phyloP scores from a whole-genome alignment of 805 yeast species.

The Diddensiella caesifluorescens region DNA sequence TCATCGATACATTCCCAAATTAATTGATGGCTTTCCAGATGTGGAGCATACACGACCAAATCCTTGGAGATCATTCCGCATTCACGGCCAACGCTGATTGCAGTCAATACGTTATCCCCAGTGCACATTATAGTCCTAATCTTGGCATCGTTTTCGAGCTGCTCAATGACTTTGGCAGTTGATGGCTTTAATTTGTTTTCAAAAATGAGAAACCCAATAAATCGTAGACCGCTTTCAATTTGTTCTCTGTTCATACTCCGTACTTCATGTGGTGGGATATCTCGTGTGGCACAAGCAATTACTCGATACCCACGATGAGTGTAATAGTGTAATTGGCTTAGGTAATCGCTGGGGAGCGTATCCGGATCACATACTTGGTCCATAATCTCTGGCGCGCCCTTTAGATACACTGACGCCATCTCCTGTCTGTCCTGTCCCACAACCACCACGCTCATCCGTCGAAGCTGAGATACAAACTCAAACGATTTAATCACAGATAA shows the following conservation, averaged over 20 bases:
- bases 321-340: slow-evolving; percentile 68
- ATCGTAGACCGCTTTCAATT: slow-evolving; percentile 63
- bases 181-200: slow-evolving; percentile 81
- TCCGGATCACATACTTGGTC: slow-evolving; percentile 65
- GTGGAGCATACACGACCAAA: slow-evolving; percentile 56
- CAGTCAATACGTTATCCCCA: slow-evolving; percentile 93
- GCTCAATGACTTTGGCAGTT: slow-evolving; percentile 55
- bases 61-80: slow-evolving; percentile 55
- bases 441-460: slow-evolving; percentile 86
- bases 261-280: slow-evolving; percentile 37
- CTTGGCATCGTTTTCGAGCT: slow-evolving; percentile 54
- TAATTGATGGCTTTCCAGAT: slow-evolving; percentile 43
- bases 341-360: slow-evolving; percentile 69
- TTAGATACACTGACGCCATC: slow-evolving; percentile 50
- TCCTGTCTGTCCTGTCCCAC: slow-evolving; percentile 38
- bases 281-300: slow-evolving; percentile 83
- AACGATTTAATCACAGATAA: slow-evolving; percentile 51
- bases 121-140: slow-evolving; percentile 93
- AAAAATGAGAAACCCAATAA: slow-evolving; percentile 85
- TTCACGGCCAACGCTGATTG: slow-evolving; percentile 86
- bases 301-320: slow-evolving; percentile 94
- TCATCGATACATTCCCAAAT: slow-evolving; percentile 41
- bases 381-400: slow-evolving; percentile 98
- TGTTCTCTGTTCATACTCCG: slow-evolving; percentile 45
- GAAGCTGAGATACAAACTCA: slow-evolving; percentile 77